Evolutionary conservation across 176 grass and related monocot genomes (phyloP).

Genomic region (Oryza coarctata): DNA sequence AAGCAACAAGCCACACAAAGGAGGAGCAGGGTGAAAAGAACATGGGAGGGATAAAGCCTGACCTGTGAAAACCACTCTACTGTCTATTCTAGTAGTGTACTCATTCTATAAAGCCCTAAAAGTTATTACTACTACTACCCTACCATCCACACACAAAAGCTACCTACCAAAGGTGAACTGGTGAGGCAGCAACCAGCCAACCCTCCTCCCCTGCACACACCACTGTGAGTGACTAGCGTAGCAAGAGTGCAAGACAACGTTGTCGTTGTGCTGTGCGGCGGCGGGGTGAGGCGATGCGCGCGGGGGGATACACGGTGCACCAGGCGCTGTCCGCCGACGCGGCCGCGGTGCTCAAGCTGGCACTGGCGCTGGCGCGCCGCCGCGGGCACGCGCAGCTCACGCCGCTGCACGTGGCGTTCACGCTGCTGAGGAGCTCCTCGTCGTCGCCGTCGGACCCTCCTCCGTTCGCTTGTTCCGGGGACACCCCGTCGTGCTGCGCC

Average conservation of each 20-base stretch:
- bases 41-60: background rate
- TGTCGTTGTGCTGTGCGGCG: background rate
- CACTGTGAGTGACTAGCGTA: background rate
- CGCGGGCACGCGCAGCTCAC: constrained; percentile 81
- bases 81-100: background rate
- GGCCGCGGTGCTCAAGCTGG: constrained; percentile 64
- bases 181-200: background rate
- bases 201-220: background rate
- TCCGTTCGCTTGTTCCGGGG: background rate
- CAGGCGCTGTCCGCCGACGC: constrained; percentile 81
- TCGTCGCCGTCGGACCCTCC: background rate
- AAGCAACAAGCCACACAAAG: background rate
- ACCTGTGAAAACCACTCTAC: background rate
- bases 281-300: constrained; percentile 52
- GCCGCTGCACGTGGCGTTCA: constrained; percentile 76
- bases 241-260: background rate
- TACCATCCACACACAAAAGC: background rate
- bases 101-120: background rate
- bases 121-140: background rate
- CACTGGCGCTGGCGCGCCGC: constrained; percentile 58
- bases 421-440: constrained; percentile 46
- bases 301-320: constrained; percentile 70
- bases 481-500: background rate
- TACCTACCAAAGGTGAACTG: background rate
- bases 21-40: background rate